These are phyloP conservation scores for Psilocybe tampanensis DNA, from an alignment of 768 basidiomycete species.

Conservation along the genomic window DNA sequence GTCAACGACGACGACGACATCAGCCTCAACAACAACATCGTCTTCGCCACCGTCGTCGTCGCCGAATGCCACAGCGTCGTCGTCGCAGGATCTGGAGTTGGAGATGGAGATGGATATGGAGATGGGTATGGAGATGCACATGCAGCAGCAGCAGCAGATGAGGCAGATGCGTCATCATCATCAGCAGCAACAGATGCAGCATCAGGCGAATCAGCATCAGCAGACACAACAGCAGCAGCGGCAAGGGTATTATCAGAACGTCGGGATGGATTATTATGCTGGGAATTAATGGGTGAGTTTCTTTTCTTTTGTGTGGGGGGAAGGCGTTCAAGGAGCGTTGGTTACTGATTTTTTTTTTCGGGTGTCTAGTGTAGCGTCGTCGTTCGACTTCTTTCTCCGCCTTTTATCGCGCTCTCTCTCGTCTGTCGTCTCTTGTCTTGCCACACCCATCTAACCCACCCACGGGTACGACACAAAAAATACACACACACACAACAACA, in stretches of 20 bases:
- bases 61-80: background rate
- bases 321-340: background rate
- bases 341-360: background rate
- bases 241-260: constrained; percentile 2
- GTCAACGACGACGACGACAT: too few relatives aligned
- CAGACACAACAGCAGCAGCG: constrained; percentile 9
- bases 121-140: too few relatives aligned
- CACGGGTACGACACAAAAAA: too few relatives aligned
- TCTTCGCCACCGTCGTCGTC: background rate
- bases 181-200: background rate
- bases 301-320: background rate
- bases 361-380: background rate
- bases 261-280: constrained; percentile 3
- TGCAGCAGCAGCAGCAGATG: background rate
- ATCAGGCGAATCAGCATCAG: background rate
- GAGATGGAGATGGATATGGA: background rate
- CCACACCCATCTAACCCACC: too few relatives aligned
- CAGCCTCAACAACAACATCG: background rate
- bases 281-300: background rate
- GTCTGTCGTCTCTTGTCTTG: background rate
- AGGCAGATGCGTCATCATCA: background rate
- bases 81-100: background rate
- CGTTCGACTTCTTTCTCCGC: background rate
- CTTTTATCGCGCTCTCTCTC: background rate
- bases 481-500: too few relatives aligned